Base-by-base conservation (phyloP, 176 grass and related monocot genomes). In the Cocos nucifera region DNA sequence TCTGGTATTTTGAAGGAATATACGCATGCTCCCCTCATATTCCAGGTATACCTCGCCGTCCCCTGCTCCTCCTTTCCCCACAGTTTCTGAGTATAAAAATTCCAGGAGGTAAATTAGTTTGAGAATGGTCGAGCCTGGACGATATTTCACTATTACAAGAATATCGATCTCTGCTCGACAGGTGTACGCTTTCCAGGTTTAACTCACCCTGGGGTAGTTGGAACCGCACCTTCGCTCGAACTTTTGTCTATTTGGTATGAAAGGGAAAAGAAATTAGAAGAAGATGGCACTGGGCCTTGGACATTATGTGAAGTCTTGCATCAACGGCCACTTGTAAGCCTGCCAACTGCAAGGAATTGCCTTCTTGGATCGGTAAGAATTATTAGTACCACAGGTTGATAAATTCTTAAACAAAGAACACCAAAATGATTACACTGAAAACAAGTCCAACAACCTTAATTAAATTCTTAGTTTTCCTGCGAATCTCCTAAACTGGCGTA, bases 1-100 rank as follows among this genome's bases (percentile, higher is more conserved):
- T 97, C 61, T 97, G 92, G 92, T 97, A 97, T 76, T 97, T 97
- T 48, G 84, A 97, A 91, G 87, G 84, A 82, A 97, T 91, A 76
- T 91, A 90, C 69, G 92, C 87, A 58, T 78, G 85, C 69, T 97
- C 87, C 15, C 92, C 84, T 64, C 80, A 91, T 54, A 91, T 97
- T 63, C 87, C 84, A 73, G 87, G 87, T 83, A 65, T 49, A 59
- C 12, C 35, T 12, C 35, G 24, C 67, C 15, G 63, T 79, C 35
- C 8, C 35, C 35, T 44, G 10, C 35, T 14, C 35, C 2, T 44
- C 35, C 35, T 44, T 44, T 12, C 89, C 9, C 35, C 28, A 5
- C 28, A 5, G 0, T 30, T 30, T 30, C 28, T 30, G 5, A 30
- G 28, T 30, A 30, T 30, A 30, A 12, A 44, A 12, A 44, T 44